Base-by-base conservation (phyloP, 371 early-diverging fungal genomes). In the Apophysomyces variabilis region DNA sequence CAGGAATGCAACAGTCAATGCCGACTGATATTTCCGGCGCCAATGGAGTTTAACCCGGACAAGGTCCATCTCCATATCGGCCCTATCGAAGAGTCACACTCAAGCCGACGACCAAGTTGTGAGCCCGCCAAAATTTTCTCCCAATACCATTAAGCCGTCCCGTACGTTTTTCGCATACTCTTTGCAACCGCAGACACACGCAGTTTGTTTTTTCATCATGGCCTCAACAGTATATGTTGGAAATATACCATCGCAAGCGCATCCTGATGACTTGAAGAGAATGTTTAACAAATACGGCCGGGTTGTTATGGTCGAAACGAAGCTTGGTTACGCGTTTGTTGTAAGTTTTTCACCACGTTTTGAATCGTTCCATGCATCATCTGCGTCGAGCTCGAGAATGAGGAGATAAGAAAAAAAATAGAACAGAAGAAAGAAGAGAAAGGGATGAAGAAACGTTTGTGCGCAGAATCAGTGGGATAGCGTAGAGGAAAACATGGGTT, bases 301-400 rank as follows among this genome's bases (percentile, higher is more conserved):
- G 36, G 61, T 61, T 44, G 61, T 61, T 32, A 61, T 61, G 61
- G 46, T 61, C 21, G 61, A 61, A 46, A 61, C 46, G 35, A 61
- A 61, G 61, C 44, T 45, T 44, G 61, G 61, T 32, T 61, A 45
- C 46, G 61, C 61, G 45, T 61, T 61, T 61, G 61, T 61, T 46
- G 61, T 61, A 61, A 61, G 61, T 61, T 61, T 61, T 61, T 46
- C 43, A 59, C 60, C 43, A 59, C 60, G 18, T 50, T 50, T 50
- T 50, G 54, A 50, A 43, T 43, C 41, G 60, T 12, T 38, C 18
- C 60, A 16, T 38, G 18, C 60, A 43, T 41, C 60, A 59, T 43
- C 38, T 38, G 60, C 60, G 43, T 59, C 39, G 43, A 41, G 39
- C 38, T 37, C 41, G 41, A 41, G 41, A 41, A 41, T 5, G 41